Conservation (phyloP, 257 asterid species). For the Linaria vulgaris region DNA sequence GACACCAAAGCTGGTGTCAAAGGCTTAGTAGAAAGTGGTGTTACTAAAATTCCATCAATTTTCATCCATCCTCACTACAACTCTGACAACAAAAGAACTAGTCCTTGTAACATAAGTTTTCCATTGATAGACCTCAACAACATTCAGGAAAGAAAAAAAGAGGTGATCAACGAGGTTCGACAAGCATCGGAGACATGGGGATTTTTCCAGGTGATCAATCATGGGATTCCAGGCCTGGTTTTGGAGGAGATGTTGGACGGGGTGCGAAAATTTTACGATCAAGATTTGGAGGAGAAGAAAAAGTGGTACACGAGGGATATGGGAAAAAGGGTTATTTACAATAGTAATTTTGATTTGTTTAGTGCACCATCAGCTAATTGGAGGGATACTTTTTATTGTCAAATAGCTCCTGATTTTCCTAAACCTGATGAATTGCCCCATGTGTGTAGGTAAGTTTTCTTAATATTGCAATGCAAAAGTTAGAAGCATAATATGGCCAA, state of each 20-base stretch:
- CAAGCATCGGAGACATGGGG: conserved; percentile 46
- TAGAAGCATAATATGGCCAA: too few relatives aligned
- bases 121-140: conserved; percentile 38
- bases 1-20: conserved; percentile 50
- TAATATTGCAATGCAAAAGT: too few relatives aligned
- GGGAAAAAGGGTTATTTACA: conserved; percentile 24
- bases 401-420: conserved; percentile 38
- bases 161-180: conserved; percentile 29
- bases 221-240: conserved; percentile 19
- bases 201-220: conserved; percentile 52
- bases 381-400: conserved; percentile 43
- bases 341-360: conserved; percentile 41
- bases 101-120: conserved; percentile 7
- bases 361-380: conserved; percentile 40
- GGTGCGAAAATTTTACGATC: conserved; percentile 26
- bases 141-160: conserved; percentile 22
- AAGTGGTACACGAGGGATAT: conserved; percentile 31
- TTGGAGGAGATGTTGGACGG: conserved; percentile 32
- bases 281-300: conserved; percentile 29
- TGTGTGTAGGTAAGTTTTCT: conserved; percentile 38
- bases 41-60: conserved; percentile 40
- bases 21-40: conserved; percentile 46
- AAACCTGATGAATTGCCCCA: conserved; percentile 37
- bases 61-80: neutral
- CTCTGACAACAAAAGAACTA: neutral